A percentile compares a stretch with the other conserved stretches of the same genome.
Evolutionary conservation across 345 rosid species (phyloP).

Genomic region (Eucalyptus guilfoylei): DNA sequence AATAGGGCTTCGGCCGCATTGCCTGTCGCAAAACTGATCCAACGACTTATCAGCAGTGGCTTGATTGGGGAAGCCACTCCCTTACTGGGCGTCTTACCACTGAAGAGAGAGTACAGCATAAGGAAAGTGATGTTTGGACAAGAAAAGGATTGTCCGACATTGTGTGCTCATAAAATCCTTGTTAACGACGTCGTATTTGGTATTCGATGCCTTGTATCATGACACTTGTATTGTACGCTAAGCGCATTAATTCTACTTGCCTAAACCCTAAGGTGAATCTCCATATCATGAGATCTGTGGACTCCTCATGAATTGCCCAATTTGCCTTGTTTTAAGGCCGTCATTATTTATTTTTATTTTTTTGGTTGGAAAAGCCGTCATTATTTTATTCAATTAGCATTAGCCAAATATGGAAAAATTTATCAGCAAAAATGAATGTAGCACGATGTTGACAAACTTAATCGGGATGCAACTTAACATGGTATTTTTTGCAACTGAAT

Average conservation of each 20-base stretch:
- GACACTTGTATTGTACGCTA: not conserved
- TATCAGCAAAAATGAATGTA: no score
- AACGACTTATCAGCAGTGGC: not conserved
- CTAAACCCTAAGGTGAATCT: not conserved
- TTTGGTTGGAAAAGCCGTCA: not conserved
- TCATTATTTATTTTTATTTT: no score
- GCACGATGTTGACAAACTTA: not conserved
- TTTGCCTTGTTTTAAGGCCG: not conserved
- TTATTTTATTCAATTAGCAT: no score
- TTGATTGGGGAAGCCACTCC: no score
- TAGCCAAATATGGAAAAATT: not conserved
- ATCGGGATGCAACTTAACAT: not conserved
- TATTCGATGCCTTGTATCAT: not conserved
- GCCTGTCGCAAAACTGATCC: not conserved
- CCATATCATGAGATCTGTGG: no score
- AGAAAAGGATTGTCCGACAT: not conserved
- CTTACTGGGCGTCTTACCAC: not conserved
- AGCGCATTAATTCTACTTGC: fast-evolving
- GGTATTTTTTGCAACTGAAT: not conserved
- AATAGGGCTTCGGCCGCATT: no score
- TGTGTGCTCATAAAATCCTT: not conserved
- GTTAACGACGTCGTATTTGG: fast-evolving
- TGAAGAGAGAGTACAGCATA: not conserved
- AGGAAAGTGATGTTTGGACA: not conserved
- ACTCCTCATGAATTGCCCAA: not conserved